Percentiles rank a stretch among this genome's conserved stretches.
Evolutionary conservation across 23 red algal species (phyloP).

Genomic region (Gracilaria caudata): DNA sequence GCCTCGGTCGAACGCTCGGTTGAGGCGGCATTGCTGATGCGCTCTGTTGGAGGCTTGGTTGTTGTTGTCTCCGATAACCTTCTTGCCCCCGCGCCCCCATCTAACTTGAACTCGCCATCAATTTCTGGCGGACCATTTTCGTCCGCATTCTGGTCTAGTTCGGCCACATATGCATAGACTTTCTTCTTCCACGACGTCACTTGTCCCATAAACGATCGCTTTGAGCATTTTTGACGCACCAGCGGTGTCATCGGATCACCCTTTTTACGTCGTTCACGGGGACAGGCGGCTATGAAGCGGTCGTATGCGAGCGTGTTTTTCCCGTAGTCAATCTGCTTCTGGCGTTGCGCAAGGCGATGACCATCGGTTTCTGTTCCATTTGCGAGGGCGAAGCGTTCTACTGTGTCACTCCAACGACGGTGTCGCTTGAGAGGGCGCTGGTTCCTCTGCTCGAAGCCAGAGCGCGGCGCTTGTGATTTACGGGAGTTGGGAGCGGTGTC

Average conservation of each 20-base stretch:
- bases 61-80: background rate
- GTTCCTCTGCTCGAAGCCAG: background rate
- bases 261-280: constrained; percentile 39
- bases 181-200: constrained; percentile 64
- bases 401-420: constrained; percentile 35
- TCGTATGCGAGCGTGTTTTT: constrained; percentile 86
- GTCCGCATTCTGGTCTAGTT: constrained; percentile 12
- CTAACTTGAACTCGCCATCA: background rate
- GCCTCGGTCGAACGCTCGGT: constrained; percentile 4
- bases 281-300: constrained; percentile 43
- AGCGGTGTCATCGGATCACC: constrained; percentile 77
- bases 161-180: constrained; percentile 56
- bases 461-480: background rate
- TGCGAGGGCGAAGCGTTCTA: constrained; percentile 43
- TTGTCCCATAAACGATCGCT: constrained; percentile 64
- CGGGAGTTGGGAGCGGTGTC: background rate
- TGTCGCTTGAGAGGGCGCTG: constrained; percentile 21
- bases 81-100: background rate
- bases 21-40: background rate
- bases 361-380: constrained; percentile 75
- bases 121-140: background rate
- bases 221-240: constrained; percentile 51
- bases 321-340: constrained; percentile 86
- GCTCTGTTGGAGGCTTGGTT: background rate
- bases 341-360: constrained; percentile 69